phyloP scores from a whole-genome alignment of 495 filamentous ascomycete genomes.

The Tuber indicum region DNA sequence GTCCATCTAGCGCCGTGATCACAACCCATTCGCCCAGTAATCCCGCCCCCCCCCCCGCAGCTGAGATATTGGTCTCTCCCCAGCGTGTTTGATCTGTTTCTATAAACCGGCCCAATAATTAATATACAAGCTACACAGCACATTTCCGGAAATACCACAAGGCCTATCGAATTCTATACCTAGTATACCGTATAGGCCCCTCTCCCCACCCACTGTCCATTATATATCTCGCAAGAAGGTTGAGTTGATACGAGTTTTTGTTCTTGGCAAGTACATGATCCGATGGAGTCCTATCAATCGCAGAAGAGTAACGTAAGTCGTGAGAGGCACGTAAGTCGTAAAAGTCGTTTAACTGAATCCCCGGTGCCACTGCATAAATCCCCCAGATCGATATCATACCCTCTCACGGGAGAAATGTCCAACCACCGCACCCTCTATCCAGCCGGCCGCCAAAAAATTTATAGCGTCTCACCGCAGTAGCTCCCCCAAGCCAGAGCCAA shows the following conservation, averaged over 20 bases:
- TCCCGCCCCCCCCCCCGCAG: not conserved
- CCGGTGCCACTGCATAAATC: not conserved
- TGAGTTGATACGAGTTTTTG: not conserved
- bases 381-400: not conserved
- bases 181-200: not conserved
- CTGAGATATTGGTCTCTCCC: not conserved
- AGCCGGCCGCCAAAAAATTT: not conserved
- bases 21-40: not conserved
- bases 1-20: not conserved
- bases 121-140: not conserved
- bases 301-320: slow-evolving; percentile 1
- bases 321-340: slow-evolving; percentile 2
- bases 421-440: not conserved
- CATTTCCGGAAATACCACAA: not conserved
- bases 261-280: not conserved
- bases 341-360: not conserved
- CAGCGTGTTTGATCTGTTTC: not conserved
- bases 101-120: not conserved
- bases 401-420: not conserved
- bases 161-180: not conserved
- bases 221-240: not conserved
- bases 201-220: not conserved
- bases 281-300: slow-evolving; percentile 4
- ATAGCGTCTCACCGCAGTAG: not conserved
- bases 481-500: not conserved